Evolutionary conservation across 805 yeast genomes (phyloP).

Genomic region (Myxozyma neglecta): DNA sequence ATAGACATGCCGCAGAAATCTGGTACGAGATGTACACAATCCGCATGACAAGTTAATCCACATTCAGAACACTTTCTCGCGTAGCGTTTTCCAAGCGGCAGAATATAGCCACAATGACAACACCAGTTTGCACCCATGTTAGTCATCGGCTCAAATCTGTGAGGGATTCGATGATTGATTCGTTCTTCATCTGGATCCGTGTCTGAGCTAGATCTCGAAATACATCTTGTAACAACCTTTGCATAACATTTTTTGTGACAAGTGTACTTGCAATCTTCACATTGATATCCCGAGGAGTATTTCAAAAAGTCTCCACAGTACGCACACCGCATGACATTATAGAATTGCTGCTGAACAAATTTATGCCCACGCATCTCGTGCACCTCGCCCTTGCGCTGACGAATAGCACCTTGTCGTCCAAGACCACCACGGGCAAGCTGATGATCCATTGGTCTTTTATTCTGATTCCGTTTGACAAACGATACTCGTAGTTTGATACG

Average conservation of each 20-base stretch:
- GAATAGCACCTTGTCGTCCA: constrained; percentile 97
- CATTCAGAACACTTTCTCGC: constrained; percentile 71
- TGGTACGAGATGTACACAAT: constrained; percentile 92
- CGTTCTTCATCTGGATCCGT: constrained; percentile 70
- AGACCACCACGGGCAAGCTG: constrained; percentile 55
- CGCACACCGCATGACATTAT: constrained; percentile 96
- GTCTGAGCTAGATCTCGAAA: constrained; percentile 68
- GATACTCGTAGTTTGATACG: constrained; percentile 76
- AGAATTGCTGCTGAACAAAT: constrained; percentile 91
- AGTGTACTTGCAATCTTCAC: constrained; percentile 74
- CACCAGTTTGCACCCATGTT: constrained; percentile 99
- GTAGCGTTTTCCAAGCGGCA: constrained; percentile 93
- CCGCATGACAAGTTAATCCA: constrained; percentile 91
- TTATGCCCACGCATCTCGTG: constrained; percentile 86
- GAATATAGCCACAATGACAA: constrained; percentile 95
- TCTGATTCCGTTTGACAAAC: constrained; percentile 67
- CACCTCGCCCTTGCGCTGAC: constrained; percentile 76
- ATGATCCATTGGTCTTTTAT: constrained; percentile 44
- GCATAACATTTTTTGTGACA: constrained; percentile 79
- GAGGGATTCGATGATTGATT: constrained; percentile 95
- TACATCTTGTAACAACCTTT: constrained; percentile 77
- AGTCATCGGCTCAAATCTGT: constrained; percentile 86
- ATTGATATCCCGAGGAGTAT: constrained; percentile 72
- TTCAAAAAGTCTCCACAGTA: constrained; percentile 93
- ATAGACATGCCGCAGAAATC: constrained; percentile 98